Base-by-base conservation (phyloP, 129 eudicot genomes). In the Arctium minus region DNA sequence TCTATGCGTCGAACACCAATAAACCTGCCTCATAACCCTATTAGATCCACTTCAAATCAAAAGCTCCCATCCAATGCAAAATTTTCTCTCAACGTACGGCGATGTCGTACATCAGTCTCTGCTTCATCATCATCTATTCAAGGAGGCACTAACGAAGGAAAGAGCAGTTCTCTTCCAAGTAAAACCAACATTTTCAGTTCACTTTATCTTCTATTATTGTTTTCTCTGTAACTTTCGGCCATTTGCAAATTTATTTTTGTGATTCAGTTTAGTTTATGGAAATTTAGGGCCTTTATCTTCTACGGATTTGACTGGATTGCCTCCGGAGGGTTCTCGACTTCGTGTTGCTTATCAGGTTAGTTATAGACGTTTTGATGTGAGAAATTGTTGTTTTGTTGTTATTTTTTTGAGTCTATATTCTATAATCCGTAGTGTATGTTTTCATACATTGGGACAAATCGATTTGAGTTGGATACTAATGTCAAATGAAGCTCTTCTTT, bases 311-410 rank as follows among this genome's bases (percentile, higher is more conserved):
- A 86, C 91, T 76, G 81, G 75, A 85, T 75, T 78, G 79, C 84
- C 79, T 6, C 86, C 76, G 44, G 92, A 73, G 87, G 96, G 97
- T n/a, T 85, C 98, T 81, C 89, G 91, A 74, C 88, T 94, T 79
- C 96, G 98, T 10, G 98, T 94, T 70, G 98, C 98, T 29, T 94
- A 94, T 69, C 97, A 94, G 98, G 98, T 70, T 75, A 9, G 17
- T 7, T 37, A 6, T 8, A 4, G 8, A 31, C n/a, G 48, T 73
- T 68, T 22, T 81, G 80, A 53, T 76, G 48, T 53, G 36, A 50
- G 70, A 33, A 46, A 44, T 37, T 30, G 38, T 48, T 82, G 36
- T n/a, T 50, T 62, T 46, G 8, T 30, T 32, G 35, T 3, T 48
- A 1, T 29, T 64, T 8, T 64, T 3, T 33, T n/a, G 1, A 3